Base-by-base conservation (phyloP, 1,284 basidiomycete species). In the Malassezia arunalokei region DNA sequence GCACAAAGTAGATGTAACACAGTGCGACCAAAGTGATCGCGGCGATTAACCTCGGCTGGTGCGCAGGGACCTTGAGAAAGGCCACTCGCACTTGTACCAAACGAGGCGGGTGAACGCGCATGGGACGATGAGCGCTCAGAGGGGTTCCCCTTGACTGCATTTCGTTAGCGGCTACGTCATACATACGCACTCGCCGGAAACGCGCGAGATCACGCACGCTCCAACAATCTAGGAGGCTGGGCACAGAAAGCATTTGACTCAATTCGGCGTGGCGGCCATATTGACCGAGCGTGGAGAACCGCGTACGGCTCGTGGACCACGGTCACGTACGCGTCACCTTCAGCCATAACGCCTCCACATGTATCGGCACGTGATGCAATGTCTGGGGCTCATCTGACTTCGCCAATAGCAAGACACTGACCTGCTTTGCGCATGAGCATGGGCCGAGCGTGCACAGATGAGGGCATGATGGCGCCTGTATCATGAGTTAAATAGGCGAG, bases 1-100 rank as follows among this genome's bases (percentile, higher is more conserved):
- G 84, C 83, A 0, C 85, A 85, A 12, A 78, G 75, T 41, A 91
- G 80, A 71, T 96, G 92, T 7, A 96, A 78, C 1, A 86, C 83
- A 0, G 87, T 87, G 49, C 84, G 77, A 7, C 86, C 87, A 27
- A 84, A 76, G 62, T 76, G 72, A 70, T 89, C 86, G 30, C 80
- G 76, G 3, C 82, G 79, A 64, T 90, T 90, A 44, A 89, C 79
- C 69, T 87, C 83, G 8, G 66, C 46, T 7, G 67, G 66, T 20
- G 68, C 53, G 49, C 66, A 68, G 29, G 68, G 68, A 3, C 59
- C 65, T 14, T 8, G 45, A 38, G 33, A 20, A 12, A 47, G 6
- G 6, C 17, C 20, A 35, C 29, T 58, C 51, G 44, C 53, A 49
- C 46, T 54, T 50, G 43, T 40, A 52, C 51, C 42, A n/a, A 33